phyloP scores from a whole-genome alignment of 495 filamentous ascomycete genomes.

The Lentithecium fluviatile region DNA sequence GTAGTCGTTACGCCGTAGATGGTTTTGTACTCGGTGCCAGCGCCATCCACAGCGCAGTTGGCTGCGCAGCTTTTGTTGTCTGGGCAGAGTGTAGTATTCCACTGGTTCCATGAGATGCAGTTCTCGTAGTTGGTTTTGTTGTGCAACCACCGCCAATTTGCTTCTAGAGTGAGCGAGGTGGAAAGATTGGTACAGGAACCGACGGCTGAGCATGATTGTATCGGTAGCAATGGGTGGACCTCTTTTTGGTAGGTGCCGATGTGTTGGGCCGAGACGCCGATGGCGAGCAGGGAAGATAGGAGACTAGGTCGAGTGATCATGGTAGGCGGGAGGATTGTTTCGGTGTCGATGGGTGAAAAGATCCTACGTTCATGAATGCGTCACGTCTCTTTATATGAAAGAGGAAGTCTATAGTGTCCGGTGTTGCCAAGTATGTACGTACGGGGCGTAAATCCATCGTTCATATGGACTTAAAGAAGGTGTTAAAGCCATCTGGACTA shows the following conservation, averaged over 20 bases:
- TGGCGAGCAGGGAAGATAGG: conserved; percentile 22
- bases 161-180: conserved; percentile 54
- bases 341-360: not conserved
- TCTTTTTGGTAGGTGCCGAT: conserved; percentile 46
- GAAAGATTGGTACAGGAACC: conserved; percentile 49
- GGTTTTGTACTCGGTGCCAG: conserved; percentile 30
- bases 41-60: conserved; percentile 45
- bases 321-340: not conserved
- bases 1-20: conserved; percentile 42
- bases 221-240: conserved; percentile 51
- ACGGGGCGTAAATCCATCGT: conserved; percentile 6
- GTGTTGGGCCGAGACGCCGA: conserved; percentile 28
- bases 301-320: conserved; percentile 17
- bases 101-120: conserved; percentile 41
- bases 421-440: not conserved
- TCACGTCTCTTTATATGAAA: no score
- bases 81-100: conserved; percentile 40
- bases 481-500: no score
- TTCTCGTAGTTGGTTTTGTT: conserved; percentile 42
- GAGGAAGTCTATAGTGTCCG: not conserved
- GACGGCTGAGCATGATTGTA: conserved; percentile 50
- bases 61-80: conserved; percentile 44
- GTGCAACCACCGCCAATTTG: conserved; percentile 46
- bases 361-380: not conserved
- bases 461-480: no score